Conservation (phyloP, 2,329 filamentous ascomycete species). For the Aspergillus aculeatinus region DNA sequence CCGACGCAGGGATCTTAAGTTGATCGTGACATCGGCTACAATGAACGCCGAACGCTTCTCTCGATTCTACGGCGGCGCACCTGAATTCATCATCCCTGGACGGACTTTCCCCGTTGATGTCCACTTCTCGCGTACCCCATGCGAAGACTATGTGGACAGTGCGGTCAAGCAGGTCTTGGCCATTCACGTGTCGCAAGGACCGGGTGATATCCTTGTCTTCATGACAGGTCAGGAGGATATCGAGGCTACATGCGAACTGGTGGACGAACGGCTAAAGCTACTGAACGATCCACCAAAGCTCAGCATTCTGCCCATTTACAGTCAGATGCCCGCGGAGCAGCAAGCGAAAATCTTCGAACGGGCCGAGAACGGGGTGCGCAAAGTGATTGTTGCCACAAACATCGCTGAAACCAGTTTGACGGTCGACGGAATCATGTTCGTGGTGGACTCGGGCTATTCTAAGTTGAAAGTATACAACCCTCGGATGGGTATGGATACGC, state of each 20-base stretch:
- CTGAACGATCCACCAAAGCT: conserved; percentile 94
- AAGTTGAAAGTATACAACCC: conserved; percentile 99
- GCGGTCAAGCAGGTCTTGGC: conserved; percentile 93
- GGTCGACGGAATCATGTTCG: conserved; percentile 98
- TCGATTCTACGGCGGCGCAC: conserved; percentile 91
- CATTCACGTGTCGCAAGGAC: conserved; percentile 91
- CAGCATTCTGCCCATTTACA: conserved; percentile 95
- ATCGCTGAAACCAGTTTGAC: conserved; percentile 98
- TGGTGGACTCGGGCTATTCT: conserved; percentile 92
- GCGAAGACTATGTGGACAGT: conserved; percentile 96
- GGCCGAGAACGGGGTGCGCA: conserved; percentile 84
- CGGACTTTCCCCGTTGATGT: conserved; percentile 96
- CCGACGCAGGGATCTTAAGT: conserved; percentile 82
- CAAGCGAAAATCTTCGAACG: conserved; percentile 97
- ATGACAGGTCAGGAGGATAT: conserved; percentile 99
- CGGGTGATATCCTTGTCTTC: conserved; percentile 93
- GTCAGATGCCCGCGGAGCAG: conserved; percentile 97
- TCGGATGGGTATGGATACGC: conserved; percentile 97
- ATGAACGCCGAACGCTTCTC: conserved; percentile 98
- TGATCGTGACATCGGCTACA: conserved; percentile 96
- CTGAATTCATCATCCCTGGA: conserved; percentile 94
- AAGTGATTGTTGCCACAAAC: conserved; percentile 97
- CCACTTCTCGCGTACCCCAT: conserved; percentile 90
- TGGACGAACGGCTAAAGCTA: conserved; percentile 81
- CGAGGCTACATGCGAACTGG: conserved; percentile 89